Conservation (phyloP, 164 flowering plant genomes). For the Sextonia rubra region DNA sequence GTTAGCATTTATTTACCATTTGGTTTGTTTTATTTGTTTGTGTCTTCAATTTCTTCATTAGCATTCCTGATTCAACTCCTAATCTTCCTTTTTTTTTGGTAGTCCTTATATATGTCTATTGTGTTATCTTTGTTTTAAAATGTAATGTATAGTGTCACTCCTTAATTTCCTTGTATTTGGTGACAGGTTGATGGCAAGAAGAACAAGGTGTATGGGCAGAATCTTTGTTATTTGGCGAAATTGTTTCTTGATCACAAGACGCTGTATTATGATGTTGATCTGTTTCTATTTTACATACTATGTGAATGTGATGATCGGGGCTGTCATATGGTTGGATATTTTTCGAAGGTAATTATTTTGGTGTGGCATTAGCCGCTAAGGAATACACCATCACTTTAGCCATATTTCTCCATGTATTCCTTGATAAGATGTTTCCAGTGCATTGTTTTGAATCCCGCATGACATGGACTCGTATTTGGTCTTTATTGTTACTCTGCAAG, state of each 20-base stretch:
- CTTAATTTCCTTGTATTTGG: constrained; percentile 8
- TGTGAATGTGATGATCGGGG: constrained; percentile 99
- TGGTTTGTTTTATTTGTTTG: background rate
- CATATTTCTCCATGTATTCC: background rate
- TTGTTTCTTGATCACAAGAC: constrained; percentile 98
- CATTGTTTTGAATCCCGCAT: background rate
- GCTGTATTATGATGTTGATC: constrained; percentile 96
- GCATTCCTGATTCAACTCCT: no score
- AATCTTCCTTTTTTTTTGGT: no score
- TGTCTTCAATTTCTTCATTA: background rate
- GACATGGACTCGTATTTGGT: background rate
- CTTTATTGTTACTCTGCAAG: background rate
- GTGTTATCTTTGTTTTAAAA: background rate
- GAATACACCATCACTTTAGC: background rate
- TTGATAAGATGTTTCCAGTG: background rate
- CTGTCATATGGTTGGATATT: constrained; percentile 99
- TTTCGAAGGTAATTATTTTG: constrained; percentile 70
- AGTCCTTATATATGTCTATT: background rate
- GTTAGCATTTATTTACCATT: background rate
- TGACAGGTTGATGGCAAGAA: constrained; percentile 97
- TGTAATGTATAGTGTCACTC: background rate
- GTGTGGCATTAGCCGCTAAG: background rate
- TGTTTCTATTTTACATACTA: constrained; percentile 82
- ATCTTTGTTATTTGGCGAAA: constrained; percentile 92
- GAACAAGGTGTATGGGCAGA: constrained; percentile 98